Conservation (phyloP, 2,329 filamentous ascomycete genomes). For the Fusarium camptoceras region DNA sequence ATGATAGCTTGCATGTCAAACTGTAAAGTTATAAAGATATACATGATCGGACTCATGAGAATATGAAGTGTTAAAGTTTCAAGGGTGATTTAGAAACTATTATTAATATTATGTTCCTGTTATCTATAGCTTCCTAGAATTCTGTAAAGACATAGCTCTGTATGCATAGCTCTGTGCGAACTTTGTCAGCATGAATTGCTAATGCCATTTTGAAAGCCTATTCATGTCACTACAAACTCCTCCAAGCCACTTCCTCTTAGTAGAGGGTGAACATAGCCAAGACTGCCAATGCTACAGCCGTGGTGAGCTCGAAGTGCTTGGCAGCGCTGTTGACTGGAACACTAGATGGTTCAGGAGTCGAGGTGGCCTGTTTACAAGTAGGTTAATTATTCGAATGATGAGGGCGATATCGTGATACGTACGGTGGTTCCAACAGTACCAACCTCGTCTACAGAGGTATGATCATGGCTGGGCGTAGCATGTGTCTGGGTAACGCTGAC, state of each 20-base stretch:
- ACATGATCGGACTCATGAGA: no score
- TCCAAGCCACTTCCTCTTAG: neutral
- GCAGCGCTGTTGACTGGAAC: constrained; percentile 18
- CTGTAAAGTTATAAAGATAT: no score
- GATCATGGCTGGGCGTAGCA: neutral
- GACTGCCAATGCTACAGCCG: neutral
- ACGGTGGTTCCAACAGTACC: constrained; percentile 32
- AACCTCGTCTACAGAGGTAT: constrained; percentile 14
- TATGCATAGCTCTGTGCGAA: neutral
- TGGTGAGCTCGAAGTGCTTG: constrained; percentile 21
- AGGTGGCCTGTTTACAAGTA: neutral
- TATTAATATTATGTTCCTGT: neutral
- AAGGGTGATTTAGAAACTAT: neutral
- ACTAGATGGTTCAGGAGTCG: constrained; percentile 15
- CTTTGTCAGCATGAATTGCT: neutral
- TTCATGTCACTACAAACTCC: neutral
- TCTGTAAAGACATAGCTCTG: neutral
- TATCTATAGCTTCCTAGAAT: neutral
- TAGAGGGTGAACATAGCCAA: constrained; percentile 19
- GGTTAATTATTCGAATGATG: neutral
- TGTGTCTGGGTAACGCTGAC: neutral
- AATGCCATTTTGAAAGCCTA: neutral
- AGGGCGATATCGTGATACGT: neutral
- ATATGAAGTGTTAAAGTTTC: no score
- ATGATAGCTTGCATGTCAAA: no score